These are phyloP conservation scores for Globisporangium lucens DNA, from an alignment of 352 stramenopile species.

Conservation along the genomic window DNA sequence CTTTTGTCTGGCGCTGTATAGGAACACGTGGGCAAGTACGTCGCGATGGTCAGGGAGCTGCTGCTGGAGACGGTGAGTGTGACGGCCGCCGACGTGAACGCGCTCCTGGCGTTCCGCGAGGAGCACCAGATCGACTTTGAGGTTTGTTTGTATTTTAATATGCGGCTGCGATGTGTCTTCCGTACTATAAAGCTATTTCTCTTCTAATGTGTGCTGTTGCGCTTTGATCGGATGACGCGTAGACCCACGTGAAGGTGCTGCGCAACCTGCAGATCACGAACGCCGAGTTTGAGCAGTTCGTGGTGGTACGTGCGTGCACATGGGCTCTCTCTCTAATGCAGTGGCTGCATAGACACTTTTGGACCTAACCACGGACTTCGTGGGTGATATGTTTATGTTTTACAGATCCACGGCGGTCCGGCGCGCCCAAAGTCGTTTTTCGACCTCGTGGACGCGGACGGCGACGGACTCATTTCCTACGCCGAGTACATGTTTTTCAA, in stretches of 20 bases:
- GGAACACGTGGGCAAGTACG: constrained; percentile 53
- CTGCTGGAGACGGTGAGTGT: constrained; percentile 53
- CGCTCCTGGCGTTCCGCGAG: constrained; percentile 53
- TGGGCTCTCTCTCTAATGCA: not conserved
- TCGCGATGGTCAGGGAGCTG: constrained; percentile 43
- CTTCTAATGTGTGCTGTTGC: not conserved
- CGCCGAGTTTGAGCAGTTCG: constrained; percentile 77
- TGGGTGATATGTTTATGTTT: not conserved
- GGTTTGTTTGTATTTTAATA: constrained; percentile 7
- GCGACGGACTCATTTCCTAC: constrained; percentile 87
- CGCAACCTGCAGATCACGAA: constrained; percentile 77
- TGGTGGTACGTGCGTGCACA: constrained; percentile 30
- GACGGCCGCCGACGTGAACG: constrained; percentile 39
- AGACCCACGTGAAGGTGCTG: constrained; percentile 80
- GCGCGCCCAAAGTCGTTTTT: constrained; percentile 72
- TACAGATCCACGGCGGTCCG: constrained; percentile 55
- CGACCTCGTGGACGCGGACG: constrained; percentile 81
- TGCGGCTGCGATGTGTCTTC: not conserved
- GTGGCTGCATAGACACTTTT: not conserved
- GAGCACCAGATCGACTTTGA: constrained; percentile 74
- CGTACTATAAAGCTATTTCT: not conserved
- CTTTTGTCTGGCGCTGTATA: not conserved
- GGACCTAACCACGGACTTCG: too few species aligned
- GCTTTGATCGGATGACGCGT: not conserved
- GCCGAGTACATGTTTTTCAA: constrained; percentile 90